phyloP scores from a whole-genome alignment of 495 filamentous ascomycete species.

The Neurospora sp. region DNA sequence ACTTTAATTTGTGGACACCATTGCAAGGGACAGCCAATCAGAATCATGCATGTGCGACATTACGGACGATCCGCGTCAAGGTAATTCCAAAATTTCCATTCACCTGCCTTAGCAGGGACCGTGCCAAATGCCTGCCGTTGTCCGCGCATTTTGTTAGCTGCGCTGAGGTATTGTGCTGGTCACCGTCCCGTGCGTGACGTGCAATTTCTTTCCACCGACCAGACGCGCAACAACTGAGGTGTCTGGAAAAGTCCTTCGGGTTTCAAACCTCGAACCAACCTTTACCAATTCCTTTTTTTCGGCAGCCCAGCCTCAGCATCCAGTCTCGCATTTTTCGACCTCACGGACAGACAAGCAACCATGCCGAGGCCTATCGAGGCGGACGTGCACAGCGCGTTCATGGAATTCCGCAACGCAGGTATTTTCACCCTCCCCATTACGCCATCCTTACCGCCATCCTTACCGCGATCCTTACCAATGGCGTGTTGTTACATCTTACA shows the following conservation, averaged over 20 bases:
- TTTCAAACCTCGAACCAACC: not conserved
- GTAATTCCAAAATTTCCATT: not conserved
- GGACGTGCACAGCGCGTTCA: conserved; percentile 18
- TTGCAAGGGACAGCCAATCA: not conserved
- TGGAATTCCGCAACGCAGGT: conserved; percentile 17
- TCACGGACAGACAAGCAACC: not conserved
- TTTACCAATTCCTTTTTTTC: not conserved
- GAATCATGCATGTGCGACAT: not conserved
- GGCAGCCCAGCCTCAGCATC: not conserved
- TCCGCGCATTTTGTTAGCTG: not conserved
- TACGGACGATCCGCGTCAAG: not conserved
- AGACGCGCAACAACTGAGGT: not conserved
- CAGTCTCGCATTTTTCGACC: not conserved
- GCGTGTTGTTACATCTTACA: not conserved
- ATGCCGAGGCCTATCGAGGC: conserved; percentile 18
- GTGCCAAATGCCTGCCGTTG: not conserved
- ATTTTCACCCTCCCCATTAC: conserved; percentile 1
- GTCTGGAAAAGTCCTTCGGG: not conserved
- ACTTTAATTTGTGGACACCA: not conserved
- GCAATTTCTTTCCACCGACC: not conserved
- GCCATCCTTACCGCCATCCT: not conserved
- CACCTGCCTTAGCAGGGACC: not conserved
- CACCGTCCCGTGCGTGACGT: not conserved
- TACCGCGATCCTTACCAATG: not conserved
- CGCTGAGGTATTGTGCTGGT: not conserved